These are phyloP conservation scores for Spergularia marina DNA, from an alignment of 148 eudicot species.

Conservation along the genomic window DNA sequence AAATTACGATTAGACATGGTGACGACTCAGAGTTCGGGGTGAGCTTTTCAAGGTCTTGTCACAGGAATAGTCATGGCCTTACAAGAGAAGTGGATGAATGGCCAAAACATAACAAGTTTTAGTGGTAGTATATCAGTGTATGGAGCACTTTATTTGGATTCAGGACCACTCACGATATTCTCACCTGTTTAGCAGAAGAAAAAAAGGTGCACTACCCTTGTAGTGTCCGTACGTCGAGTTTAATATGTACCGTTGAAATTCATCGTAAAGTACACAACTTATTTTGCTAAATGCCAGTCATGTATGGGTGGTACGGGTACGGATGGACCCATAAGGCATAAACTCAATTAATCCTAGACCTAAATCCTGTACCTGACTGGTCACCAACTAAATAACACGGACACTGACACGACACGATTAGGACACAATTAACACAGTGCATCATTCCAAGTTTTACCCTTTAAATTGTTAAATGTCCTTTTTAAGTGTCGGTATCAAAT, in stretches of 20 bases:
- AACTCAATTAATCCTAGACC: not conserved
- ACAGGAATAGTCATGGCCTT: no score
- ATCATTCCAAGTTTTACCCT: not conserved
- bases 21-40: no score
- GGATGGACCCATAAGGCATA: not conserved
- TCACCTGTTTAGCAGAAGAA: not conserved
- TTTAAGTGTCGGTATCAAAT: not conserved
- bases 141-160: no score
- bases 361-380: not conserved
- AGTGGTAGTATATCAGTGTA: conserved; percentile 12
- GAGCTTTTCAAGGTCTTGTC: no score
- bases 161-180: not conserved
- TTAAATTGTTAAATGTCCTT: not conserved
- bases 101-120: not conserved
- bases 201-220: not conserved
- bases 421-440: not conserved
- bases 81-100: conserved; percentile 1
- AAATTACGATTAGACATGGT: no score
- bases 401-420: not conserved
- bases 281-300: no score
- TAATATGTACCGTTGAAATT: not conserved
- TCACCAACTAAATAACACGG: not conserved
- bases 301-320: not conserved
- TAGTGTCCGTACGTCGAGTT: conserved; percentile 20
- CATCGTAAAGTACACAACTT: not conserved